Evolutionary conservation across 1,284 basidiomycete genomes (phyloP), one percentile per base, ranked within the genome.

Genomic region (Fistulinella staudtii): DNA sequence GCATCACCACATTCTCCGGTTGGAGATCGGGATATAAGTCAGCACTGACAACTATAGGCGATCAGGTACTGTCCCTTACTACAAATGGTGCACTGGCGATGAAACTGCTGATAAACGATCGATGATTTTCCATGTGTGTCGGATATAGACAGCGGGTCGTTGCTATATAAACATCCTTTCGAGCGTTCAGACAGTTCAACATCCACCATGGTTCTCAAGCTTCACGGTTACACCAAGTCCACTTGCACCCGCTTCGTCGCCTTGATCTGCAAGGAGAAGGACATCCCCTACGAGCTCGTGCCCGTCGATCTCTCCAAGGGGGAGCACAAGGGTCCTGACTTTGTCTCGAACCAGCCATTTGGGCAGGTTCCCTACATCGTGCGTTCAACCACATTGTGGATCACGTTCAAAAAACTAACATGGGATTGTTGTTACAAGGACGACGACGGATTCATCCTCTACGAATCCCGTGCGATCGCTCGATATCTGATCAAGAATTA

Each of bases 331-430:
- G 13, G 56, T 0, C 53, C 72, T 1, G 69, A 58, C n/a, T 75
- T 63, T 66, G 14, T 72, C 18, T 58, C 57, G 22, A 59, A 68
- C 20, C 81, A 85, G 50, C 82, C 84, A 0, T 86, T 85, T 53
- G 81, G 80, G 15, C 78, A 80, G 58, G 61, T 85, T 49, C 83
- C 82, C 2, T 81, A 75, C 61, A 70, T 86, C 44, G 76, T 77
- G 48, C 29, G 71, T 61, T 8, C 14, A 31, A 0, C 5, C 8
- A 5, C 18, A 1, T 3, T 22, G 20, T 5, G 10, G n/a, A n/a
- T n/a, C n/a, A n/a, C n/a, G n/a, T n/a, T n/a, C n/a, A n/a, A n/a
- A n/a, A n/a, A n/a, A n/a, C n/a, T n/a, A n/a, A n/a, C n/a, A n/a
- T n/a, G n/a, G n/a, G n/a, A n/a, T n/a, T n/a, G 4, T 5, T 21